A percentile compares a stretch with the other conserved stretches of the same genome.
Conservation (phyloP, 1,284 basidiomycete species). For the Naganishia liquefaciens region DNA sequence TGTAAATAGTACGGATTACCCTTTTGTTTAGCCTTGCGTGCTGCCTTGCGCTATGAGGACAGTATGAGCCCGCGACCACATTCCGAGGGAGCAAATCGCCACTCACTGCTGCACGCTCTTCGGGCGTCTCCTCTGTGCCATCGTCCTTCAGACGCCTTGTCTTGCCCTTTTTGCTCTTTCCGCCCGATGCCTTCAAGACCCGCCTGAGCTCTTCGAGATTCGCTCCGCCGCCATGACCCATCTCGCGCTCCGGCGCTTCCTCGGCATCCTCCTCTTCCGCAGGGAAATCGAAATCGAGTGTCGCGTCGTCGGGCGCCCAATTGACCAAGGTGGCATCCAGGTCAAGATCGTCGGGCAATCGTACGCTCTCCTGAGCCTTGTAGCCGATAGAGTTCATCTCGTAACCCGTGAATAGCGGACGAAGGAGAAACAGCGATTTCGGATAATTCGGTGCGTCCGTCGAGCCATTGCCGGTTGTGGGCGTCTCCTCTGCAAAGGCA, state of each 20-base stretch:
- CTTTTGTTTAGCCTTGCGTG: slow-evolving; percentile 68
- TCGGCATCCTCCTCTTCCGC: slow-evolving; percentile 38
- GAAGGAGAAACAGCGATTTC: slow-evolving; percentile 83
- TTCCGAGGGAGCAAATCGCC: slow-evolving; percentile 1
- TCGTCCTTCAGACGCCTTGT: slow-evolving; percentile 36
- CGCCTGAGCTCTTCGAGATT: slow-evolving; percentile 54
- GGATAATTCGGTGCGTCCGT: slow-evolving; percentile 58
- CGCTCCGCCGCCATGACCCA: slow-evolving; percentile 47
- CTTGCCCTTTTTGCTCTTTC: slow-evolving; percentile 47
- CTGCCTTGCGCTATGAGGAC: slow-evolving; percentile 65
- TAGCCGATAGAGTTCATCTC: slow-evolving; percentile 82
- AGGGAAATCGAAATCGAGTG: slow-evolving; percentile 33
- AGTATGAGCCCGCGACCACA: slow-evolving; percentile 9
- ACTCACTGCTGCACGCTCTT: slow-evolving; percentile 49
- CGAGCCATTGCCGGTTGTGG: neutral
- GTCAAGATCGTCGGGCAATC: slow-evolving; percentile 78
- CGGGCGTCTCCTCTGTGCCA: slow-evolving; percentile 44
- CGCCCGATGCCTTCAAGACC: slow-evolving; percentile 49
- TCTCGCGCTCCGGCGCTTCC: slow-evolving; percentile 34
- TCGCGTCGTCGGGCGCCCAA: slow-evolving; percentile 54
- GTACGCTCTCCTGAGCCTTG: slow-evolving; percentile 76
- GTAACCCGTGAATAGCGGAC: slow-evolving; percentile 75
- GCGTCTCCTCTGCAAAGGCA: slow-evolving; percentile 19
- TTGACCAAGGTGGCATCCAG: slow-evolving; percentile 81
- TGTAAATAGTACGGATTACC: slow-evolving; percentile 88